A percentile compares a stretch with the other conserved stretches of the same genome.
phyloP scores from a whole-genome alignment of 2,329 filamentous ascomycete genomes.

The Fusarium devonianum region DNA sequence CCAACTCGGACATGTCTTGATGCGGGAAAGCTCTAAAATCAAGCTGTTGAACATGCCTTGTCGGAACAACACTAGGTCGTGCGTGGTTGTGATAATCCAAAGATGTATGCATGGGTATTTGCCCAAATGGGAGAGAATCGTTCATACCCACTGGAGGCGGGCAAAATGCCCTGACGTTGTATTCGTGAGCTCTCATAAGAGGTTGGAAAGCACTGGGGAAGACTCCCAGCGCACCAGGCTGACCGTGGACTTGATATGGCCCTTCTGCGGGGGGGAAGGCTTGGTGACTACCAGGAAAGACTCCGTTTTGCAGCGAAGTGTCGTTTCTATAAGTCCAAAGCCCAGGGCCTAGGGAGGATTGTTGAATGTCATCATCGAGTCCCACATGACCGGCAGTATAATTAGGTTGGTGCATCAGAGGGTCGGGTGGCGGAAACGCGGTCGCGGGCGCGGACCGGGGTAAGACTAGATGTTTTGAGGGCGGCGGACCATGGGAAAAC shows the following conservation, averaged over 20 bases:
- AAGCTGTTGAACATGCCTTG: constrained; percentile 23
- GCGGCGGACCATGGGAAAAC: constrained; percentile 75
- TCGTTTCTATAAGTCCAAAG: constrained; percentile 30
- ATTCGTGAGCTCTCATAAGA: constrained; percentile 47
- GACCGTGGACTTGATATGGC: constrained; percentile 22
- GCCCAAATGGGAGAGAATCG: constrained; percentile 44
- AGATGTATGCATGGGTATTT: constrained; percentile 38
- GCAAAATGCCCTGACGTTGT: constrained; percentile 50
- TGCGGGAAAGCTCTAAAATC: constrained; percentile 19
- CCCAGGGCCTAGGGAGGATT: constrained; percentile 11
- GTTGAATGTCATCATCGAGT: constrained; percentile 24
- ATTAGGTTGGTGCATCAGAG: constrained; percentile 21
- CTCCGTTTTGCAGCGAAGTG: constrained; percentile 15
- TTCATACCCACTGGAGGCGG: constrained; percentile 46
- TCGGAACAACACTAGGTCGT: constrained; percentile 8
- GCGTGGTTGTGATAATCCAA: constrained; percentile 30
- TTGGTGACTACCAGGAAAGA: constrained; percentile 23
- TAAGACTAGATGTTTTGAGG: constrained; percentile 83
- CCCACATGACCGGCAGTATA: constrained; percentile 21
- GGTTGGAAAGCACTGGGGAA: constrained; percentile 42
- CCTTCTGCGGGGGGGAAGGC: constrained; percentile 21
- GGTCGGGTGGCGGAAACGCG: constrained; percentile 20
- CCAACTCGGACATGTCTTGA: constrained; percentile 15
- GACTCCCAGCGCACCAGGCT: constrained; percentile 25
- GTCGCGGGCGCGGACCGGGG: constrained; percentile 54